phyloP scores from a whole-genome alignment of 306 rosid species.

The Sphenostylis stenocarpa region DNA sequence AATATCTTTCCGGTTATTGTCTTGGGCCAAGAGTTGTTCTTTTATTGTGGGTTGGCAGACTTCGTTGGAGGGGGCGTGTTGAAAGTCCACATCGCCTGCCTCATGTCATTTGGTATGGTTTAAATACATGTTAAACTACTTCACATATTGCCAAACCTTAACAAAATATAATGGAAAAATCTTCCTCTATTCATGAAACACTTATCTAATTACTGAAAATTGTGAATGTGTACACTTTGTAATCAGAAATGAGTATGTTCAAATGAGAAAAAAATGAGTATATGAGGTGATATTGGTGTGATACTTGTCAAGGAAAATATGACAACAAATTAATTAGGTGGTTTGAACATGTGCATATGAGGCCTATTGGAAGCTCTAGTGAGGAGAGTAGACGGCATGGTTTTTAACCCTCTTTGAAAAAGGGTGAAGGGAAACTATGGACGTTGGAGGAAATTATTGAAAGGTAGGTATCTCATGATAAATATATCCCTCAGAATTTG shows the following conservation, averaged over 20 bases:
- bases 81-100: too few species aligned
- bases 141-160: too few species aligned
- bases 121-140: too few species aligned
- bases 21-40: too few species aligned
- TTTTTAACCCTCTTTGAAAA: neutral
- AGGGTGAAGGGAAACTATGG: neutral
- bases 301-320: neutral
- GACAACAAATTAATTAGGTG: neutral
- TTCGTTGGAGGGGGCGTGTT: too few species aligned
- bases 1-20: too few species aligned
- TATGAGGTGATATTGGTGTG: neutral
- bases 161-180: neutral
- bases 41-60: too few species aligned
- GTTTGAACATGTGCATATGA: neutral
- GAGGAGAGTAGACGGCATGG: neutral
- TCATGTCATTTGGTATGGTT: too few species aligned
- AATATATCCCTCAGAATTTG: neutral
- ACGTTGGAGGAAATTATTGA: neutral
- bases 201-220: neutral
- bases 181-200: neutral
- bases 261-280: neutral
- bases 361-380: neutral
- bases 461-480: neutral
- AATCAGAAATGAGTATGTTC: neutral
- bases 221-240: neutral